Base-by-base conservation (phyloP, 1,284 basidiomycete genomes). In the Tremellales sp. region DNA sequence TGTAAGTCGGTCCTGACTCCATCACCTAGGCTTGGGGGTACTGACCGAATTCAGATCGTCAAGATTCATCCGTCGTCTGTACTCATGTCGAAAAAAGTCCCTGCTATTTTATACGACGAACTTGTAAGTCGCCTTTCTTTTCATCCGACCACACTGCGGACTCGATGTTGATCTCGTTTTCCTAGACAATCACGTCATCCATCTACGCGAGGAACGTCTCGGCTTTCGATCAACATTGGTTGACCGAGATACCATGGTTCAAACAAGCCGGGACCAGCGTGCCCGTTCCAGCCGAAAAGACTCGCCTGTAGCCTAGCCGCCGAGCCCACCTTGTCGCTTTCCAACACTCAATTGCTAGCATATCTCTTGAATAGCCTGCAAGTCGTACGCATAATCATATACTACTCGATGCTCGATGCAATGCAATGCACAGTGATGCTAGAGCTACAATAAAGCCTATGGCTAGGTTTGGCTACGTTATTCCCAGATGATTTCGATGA, bases 1-100 rank as follows among this genome's bases (percentile, higher is more conserved):
- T 62, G 87, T 89, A 60, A 62, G 85, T 77, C 0, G n/a, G 19
- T 15, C 27, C 21, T 13, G 36, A 7, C n/a, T 19, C 2, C 10
- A 3, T 13, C 36, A 15, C 31, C 19, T 5, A 35, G 19, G 23
- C n/a, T 37, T 46, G 25, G 19, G 27, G 41, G 35, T 56, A 17
- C 51, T 56, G 42, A 43, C 47, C 13, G 45, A 46, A 17, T 6
- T 17, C 57, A 89, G 87, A 74, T 80, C 23, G 79, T 96, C 55
- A 93, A 92, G 70, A 86, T 97, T 29, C 89, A 96, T 67, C 92
- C 92, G 0, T 81, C 85, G 22, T 92, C 89, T 19, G 81, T 82
- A 2, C 67, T 96, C 53, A 81, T 81, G 54, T 84, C 86, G 53
- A 87, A 86, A 64, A 89, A 87, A 66, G 81, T 84, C 1, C 83